Conservation (phyloP, 208 protist species). For the Leishmania tropica region DNA sequence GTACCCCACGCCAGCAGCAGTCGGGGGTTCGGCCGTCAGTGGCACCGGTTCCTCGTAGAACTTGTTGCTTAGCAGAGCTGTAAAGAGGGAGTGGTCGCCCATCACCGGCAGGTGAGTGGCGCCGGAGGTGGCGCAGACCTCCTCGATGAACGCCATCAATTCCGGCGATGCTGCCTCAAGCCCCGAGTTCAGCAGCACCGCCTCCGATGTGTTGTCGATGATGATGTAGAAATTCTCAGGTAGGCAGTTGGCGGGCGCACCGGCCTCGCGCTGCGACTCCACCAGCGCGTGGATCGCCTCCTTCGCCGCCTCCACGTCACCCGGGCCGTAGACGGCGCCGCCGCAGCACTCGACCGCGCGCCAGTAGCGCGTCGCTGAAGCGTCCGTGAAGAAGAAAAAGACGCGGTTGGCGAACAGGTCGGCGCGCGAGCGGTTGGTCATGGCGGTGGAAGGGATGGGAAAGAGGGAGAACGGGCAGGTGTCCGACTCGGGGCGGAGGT, state of each 20-base stretch:
- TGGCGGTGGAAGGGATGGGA: constrained; percentile 59
- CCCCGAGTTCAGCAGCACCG: constrained; percentile 34
- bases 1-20: background rate
- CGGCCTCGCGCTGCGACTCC: constrained; percentile 22
- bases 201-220: constrained; percentile 55
- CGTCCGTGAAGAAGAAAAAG: constrained; percentile 67
- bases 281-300: constrained; percentile 34
- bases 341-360: constrained; percentile 38
- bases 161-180: constrained; percentile 30
- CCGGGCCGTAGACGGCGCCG: constrained; percentile 34
- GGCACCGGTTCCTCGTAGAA: constrained; percentile 33
- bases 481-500: constrained; percentile 74
- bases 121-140: constrained; percentile 13
- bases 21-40: background rate
- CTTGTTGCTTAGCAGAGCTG: constrained; percentile 43
- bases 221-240: constrained; percentile 57
- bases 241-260: constrained; percentile 3
- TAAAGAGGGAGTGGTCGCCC: constrained; percentile 47
- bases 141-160: constrained; percentile 39
- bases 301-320: constrained; percentile 27
- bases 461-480: constrained; percentile 77
- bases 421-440: constrained; percentile 43
- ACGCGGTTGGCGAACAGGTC: constrained; percentile 42
- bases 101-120: constrained; percentile 39
- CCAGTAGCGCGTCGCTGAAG: constrained; percentile 46